A percentile compares a stretch with the other conserved stretches of the same genome.
Evolutionary conservation across 2,329 filamentous ascomycete species (phyloP).

Genomic region (Ophiostoma fasciatum): DNA sequence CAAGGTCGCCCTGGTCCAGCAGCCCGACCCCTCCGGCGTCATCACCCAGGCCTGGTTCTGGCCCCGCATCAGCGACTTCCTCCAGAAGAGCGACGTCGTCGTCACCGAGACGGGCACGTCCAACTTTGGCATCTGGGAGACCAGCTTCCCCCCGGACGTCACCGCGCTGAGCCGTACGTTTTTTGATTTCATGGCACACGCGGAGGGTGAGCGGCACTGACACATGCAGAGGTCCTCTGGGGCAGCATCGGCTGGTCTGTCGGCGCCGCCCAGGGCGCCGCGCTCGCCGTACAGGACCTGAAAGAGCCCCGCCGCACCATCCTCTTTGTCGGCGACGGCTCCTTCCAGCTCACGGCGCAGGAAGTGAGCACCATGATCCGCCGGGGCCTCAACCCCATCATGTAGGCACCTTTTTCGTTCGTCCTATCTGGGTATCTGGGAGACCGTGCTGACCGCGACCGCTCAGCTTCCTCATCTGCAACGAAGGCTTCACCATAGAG

Average conservation of each 20-base stretch:
- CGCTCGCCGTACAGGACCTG: slow-evolving; percentile 45
- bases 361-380: slow-evolving; percentile 75
- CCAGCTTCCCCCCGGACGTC: slow-evolving; percentile 63
- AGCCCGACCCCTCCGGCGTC: slow-evolving; percentile 5
- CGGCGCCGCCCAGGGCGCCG: slow-evolving; percentile 47
- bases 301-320: slow-evolving; percentile 50
- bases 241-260: slow-evolving; percentile 49
- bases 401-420: slow-evolving; percentile 32
- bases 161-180: slow-evolving; percentile 38
- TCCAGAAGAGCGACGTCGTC: slow-evolving; percentile 51
- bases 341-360: slow-evolving; percentile 71
- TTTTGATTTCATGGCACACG: too few relatives aligned
- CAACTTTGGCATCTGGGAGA: slow-evolving; percentile 81
- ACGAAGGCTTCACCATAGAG: slow-evolving; percentile 82
- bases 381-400: slow-evolving; percentile 58
- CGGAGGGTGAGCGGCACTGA: too few relatives aligned
- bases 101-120: slow-evolving; percentile 80
- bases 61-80: slow-evolving; percentile 12
- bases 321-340: slow-evolving; percentile 80
- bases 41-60: slow-evolving; percentile 13
- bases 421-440: too few relatives aligned
- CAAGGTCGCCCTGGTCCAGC: slow-evolving; percentile 28
- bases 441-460: too few relatives aligned
- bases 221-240: slow-evolving; percentile 33
- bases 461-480: slow-evolving; percentile 71